Evolutionary conservation across 345 rosid species (phyloP).

Genomic region (Noccaea bulbosa): DNA sequence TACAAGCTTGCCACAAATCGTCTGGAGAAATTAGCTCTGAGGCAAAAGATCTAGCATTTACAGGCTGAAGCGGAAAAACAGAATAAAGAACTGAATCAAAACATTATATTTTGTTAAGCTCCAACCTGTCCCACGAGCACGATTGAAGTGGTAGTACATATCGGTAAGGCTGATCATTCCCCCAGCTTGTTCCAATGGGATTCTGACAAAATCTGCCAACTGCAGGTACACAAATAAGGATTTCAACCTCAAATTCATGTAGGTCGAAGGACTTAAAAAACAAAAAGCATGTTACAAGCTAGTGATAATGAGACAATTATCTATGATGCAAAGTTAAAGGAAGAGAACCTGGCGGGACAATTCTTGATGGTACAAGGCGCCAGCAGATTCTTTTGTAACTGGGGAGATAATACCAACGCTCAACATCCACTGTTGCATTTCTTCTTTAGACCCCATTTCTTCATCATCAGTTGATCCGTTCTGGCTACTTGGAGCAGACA

Average conservation of each 20-base stretch:
- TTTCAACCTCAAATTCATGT: slow-evolving; percentile 13
- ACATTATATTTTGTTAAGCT: neutral
- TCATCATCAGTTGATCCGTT: slow-evolving; percentile 61
- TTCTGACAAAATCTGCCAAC: slow-evolving; percentile 95
- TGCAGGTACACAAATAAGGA: slow-evolving; percentile 41
- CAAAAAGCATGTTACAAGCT: neutral
- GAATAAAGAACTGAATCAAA: slow-evolving; percentile 11
- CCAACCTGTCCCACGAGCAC: slow-evolving; percentile 96
- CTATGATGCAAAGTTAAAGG: slow-evolving; percentile 20
- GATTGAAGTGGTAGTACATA: slow-evolving; percentile 88
- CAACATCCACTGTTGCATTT: slow-evolving; percentile 92
- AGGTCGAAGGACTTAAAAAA: neutral
- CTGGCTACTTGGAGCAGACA: slow-evolving; percentile 70
- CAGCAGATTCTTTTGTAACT: slow-evolving; percentile 93
- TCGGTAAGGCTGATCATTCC: slow-evolving; percentile 97
- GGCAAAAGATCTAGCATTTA: slow-evolving; percentile 8
- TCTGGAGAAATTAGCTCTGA: slow-evolving; percentile 95
- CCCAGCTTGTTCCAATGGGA: slow-evolving; percentile 85
- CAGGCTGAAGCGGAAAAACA: slow-evolving; percentile 1
- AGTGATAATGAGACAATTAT: slow-evolving; percentile 20
- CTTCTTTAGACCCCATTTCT: slow-evolving; percentile 92
- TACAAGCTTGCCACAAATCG: slow-evolving; percentile 90
- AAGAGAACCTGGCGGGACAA: slow-evolving; percentile 83
- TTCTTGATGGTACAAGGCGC: slow-evolving; percentile 92
- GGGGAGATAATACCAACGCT: slow-evolving; percentile 98